Evolutionary conservation across 2,329 filamentous ascomycete species (phyloP), one percentile per base, ranked within the genome.

Genomic region (Lasiodiplodia hormozganensis): DNA sequence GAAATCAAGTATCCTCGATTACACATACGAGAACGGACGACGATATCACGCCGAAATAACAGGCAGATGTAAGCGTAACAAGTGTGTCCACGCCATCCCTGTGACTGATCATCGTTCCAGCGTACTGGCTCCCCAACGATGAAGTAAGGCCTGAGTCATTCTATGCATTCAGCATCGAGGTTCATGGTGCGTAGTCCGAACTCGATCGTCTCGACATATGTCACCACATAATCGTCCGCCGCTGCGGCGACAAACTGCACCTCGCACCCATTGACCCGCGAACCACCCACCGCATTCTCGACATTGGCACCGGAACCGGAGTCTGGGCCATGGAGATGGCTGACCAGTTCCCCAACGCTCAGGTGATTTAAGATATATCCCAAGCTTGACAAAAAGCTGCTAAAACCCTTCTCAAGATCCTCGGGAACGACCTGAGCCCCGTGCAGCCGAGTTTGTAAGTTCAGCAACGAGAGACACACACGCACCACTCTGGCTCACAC

Each of bases 381-480:
- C n/a, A 5, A 4, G 23, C n/a, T 34, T 12, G 12, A 23, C 16
- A 4, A 28, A 28, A 18, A 31, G 25, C 12, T 16, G 23, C 52
- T 14, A 31, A 28, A 28, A 34, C 31, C 31, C 31, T 34, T 34
- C 52, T 25, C 23, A 51, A 56, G 64, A 51, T 78, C 23, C 80
- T 79, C 6, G 85, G 84, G 47, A 82, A 79, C 25, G 83, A 85
- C 71, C 79, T 85, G 53, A 83, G 80, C 0, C 83, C 84, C 74
- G 62, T 77, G 80, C 18, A 82, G 80, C 6, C 81, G 82, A 58
- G 76, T 43, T 78, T 38, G 34, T 60, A 28, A 38, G n/a, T n/a
- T n/a, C n/a, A n/a, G n/a, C n/a, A n/a, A n/a, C n/a, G n/a, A n/a
- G n/a, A n/a, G n/a, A n/a, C n/a, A n/a, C n/a, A n/a, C n/a, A n/a